Base-by-base conservation (phyloP, 306 rosid species). In the Glycine soja region DNA sequence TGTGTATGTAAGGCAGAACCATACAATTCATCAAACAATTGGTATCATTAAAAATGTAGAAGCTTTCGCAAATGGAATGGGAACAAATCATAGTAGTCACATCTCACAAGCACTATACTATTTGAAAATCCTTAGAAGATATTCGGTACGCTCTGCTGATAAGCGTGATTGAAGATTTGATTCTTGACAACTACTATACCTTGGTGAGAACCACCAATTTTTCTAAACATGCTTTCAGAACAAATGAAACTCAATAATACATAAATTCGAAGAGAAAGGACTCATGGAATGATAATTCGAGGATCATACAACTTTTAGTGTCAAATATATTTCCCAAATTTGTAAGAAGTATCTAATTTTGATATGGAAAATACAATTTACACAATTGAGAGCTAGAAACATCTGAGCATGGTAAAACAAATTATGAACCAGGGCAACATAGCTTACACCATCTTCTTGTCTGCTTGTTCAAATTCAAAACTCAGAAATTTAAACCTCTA, bases 1-100 rank as follows among this genome's bases (percentile, higher is more conserved):
- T 14, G 56, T 76, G 64, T 71, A 65, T 76, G 64, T 71, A 62
- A 54, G 73, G 62, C 12, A 54, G 47, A 64, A 63, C 4, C 58
- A 30, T 61, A 34, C 34, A 72, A 63, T 58, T 83, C 46, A 10
- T 56, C 81, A 76, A 70, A 34, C 30, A 76, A 51, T n/a, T 76
- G 66, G 62, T 64, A 68, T 58, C 61, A 70, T 38, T 77, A 36
- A 72, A 78, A 34, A 6, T 4, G 8, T 46, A 70, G 24, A 61
- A 43, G 79, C 66, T 72, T 63, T 56, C 70, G 62, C 74, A 50
- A 70, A 59, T 50, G 51, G 61, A 56, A n/a, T 42, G 65, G 19
- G 57, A 34, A 40, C 32, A 15, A 47, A 56, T 47, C 32, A 65
- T 15, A 51, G 32, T 45, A 43, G 30, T 50, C 61, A 70, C 59